phyloP scores from a whole-genome alignment of 306 rosid genomes.

The Quercus glauca region DNA sequence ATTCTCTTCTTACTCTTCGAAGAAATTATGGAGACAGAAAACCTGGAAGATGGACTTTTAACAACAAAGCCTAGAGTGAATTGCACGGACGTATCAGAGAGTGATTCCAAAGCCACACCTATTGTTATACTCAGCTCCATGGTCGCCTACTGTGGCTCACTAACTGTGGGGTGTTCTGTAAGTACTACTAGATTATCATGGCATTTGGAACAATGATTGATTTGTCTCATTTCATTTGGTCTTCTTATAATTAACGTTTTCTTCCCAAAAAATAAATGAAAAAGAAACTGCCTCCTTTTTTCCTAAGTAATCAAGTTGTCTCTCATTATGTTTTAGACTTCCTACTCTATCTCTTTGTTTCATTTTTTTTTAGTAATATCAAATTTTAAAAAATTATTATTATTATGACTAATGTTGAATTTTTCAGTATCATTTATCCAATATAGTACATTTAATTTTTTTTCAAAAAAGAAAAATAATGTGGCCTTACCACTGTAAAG shows the following conservation, averaged over 20 bases:
- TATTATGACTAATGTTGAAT: too few relatives aligned
- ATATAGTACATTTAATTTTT: too few relatives aligned
- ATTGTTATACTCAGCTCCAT: not conserved
- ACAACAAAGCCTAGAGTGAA: not conserved
- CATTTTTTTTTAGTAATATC: too few relatives aligned
- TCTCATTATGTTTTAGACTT: too few relatives aligned
- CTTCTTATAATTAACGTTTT: not conserved
- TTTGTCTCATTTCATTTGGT: not conserved
- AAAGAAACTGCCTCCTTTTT: too few relatives aligned
- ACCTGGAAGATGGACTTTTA: not conserved
- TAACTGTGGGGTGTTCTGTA: not conserved
- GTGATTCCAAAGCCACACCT: not conserved
- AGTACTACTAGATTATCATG: not conserved
- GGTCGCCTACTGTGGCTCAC: not conserved
- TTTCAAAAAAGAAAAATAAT: too few relatives aligned
- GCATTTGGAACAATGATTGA: not conserved
- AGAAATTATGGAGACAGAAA: not conserved
- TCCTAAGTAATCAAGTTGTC: too few relatives aligned
- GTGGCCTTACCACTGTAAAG: too few relatives aligned
- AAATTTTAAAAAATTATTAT: too few relatives aligned
- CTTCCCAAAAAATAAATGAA: not conserved
- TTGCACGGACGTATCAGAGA: not conserved
- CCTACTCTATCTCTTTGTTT: too few relatives aligned
- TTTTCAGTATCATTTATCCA: too few relatives aligned
- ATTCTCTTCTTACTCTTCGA: not conserved